Base-by-base conservation (phyloP, 2,329 filamentous ascomycete genomes). In the Mollisia scopiformis region DNA sequence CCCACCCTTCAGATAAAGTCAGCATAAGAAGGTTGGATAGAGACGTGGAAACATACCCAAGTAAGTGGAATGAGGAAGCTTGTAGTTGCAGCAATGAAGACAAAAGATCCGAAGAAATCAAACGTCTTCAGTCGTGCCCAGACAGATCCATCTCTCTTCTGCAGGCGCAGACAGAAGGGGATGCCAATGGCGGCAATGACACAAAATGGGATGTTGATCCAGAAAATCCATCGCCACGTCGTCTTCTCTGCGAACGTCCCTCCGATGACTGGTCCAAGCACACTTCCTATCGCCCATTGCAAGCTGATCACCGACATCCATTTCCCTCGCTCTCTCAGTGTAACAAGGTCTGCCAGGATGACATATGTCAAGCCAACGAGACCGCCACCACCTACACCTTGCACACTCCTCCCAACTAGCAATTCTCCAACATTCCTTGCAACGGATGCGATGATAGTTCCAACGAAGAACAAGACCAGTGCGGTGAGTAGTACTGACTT, bases 21-120 rank as follows among this genome's bases (percentile, higher is more conserved):
- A 50, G 43, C 47, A 31, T 21, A 16, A 19, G 3, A 6, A 13
- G 7, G 57, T 25, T 30, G 16, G 13, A 51, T 21, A 39, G 6
- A 19, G 23, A 19, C 8, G 6, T 43, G n/a, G 23, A 14, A 33
- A 62, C 67, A 57, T 52, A 65, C 88, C 79, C 84, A 87, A 1
- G 84, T 86, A 2, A 89, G 70, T 0, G 84, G 83, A 57, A 88
- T 84, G 31, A 89, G 73, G 67, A 88, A 83, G 46, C 80, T 81
- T 0, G 84, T 86, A 11, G 80, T 77, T 14, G 82, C 82, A 13
- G 76, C 80, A 13, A 88, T 77, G 69, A 91, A 90, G 2, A 91
- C 69, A 1, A 82, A 66, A 3, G 82, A 81, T 2, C 89, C 88
- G 31, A 84, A 58, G 80, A 83, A 90, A 70, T 91, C 88, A 27